Evolutionary conservation across 805 yeast genomes (phyloP).

Genomic region (Komagataella kurtzmanii): DNA sequence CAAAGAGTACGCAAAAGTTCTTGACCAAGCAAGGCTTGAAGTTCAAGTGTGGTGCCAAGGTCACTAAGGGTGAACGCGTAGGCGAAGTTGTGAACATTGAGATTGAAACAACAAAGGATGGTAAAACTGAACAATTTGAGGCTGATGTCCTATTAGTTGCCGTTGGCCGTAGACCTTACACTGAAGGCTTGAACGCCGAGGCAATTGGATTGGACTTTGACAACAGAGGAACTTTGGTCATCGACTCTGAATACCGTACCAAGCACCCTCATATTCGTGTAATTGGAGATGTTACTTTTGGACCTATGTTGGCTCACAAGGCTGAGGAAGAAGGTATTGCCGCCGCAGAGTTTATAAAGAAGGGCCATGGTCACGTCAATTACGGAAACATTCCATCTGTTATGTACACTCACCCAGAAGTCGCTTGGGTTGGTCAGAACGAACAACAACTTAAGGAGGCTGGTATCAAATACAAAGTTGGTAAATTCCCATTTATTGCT

Average conservation of each 20-base stretch:
- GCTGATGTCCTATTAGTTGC: slow-evolving; percentile 94
- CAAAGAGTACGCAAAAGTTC: slow-evolving; percentile 81
- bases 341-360: slow-evolving; percentile 87
- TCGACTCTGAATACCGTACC: slow-evolving; percentile 88
- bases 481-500: slow-evolving; percentile 98
- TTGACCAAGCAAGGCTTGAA: slow-evolving; percentile 90
- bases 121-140: slow-evolving; percentile 65
- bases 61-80: slow-evolving; percentile 70
- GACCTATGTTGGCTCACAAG: slow-evolving; percentile 99
- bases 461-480: slow-evolving; percentile 83
- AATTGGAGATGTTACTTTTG: slow-evolving; percentile 97
- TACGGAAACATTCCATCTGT: slow-evolving; percentile 96
- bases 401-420: slow-evolving; percentile 99
- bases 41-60: slow-evolving; percentile 88
- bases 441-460: slow-evolving; percentile 91
- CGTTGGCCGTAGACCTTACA: slow-evolving; percentile 97
- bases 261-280: slow-evolving; percentile 89
- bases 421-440: slow-evolving; percentile 97
- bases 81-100: slow-evolving; percentile 83
- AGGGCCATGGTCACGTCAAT: slow-evolving; percentile 96
- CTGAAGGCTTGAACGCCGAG: slow-evolving; percentile 82
- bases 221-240: slow-evolving; percentile 84
- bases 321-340: slow-evolving; percentile 99
- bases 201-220: slow-evolving; percentile 82
- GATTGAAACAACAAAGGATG: slow-evolving; percentile 80